Conservation (phyloP, 805 yeast species). For the Danielia oregonensis region DNA sequence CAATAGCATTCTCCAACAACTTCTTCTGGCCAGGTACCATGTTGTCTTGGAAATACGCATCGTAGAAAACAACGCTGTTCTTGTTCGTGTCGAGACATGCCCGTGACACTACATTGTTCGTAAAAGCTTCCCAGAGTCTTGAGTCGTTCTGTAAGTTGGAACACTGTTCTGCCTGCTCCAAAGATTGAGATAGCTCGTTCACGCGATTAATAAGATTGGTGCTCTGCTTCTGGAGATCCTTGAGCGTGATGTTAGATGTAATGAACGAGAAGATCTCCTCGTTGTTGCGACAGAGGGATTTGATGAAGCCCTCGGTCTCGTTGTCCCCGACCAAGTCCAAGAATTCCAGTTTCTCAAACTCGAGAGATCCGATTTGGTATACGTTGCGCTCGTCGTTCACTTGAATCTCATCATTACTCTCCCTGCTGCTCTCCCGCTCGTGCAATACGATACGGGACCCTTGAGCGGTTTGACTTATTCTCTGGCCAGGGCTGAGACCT, state of each 20-base stretch:
- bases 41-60: conserved; percentile 19
- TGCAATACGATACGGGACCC: conserved; percentile 2
- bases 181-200: conserved; percentile 23
- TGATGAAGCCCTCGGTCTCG: conserved; percentile 59
- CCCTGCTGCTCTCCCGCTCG: conserved; percentile 4
- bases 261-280: conserved; percentile 36
- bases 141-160: conserved; percentile 19
- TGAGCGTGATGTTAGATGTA: conserved; percentile 38
- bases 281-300: conserved; percentile 31
- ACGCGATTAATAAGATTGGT: conserved; percentile 30
- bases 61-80: conserved; percentile 29
- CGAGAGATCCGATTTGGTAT: conserved; percentile 45
- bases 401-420: conserved; percentile 18
- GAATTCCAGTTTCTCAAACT: conserved; percentile 51
- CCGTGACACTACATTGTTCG: conserved; percentile 25
- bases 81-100: conserved; percentile 30
- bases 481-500: conserved; percentile 1
- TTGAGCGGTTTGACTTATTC: conserved; percentile 7
- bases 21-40: conserved; percentile 23
- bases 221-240: conserved; percentile 41
- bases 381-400: conserved; percentile 27
- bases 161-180: conserved; percentile 34
- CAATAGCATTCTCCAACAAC: conserved; percentile 31
- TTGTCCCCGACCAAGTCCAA: conserved; percentile 23
- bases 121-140: conserved; percentile 34